Evolutionary conservation across 192 early-diverging fungal genomes (phyloP).

Genomic region (Rhizoclosmatium globosum): DNA sequence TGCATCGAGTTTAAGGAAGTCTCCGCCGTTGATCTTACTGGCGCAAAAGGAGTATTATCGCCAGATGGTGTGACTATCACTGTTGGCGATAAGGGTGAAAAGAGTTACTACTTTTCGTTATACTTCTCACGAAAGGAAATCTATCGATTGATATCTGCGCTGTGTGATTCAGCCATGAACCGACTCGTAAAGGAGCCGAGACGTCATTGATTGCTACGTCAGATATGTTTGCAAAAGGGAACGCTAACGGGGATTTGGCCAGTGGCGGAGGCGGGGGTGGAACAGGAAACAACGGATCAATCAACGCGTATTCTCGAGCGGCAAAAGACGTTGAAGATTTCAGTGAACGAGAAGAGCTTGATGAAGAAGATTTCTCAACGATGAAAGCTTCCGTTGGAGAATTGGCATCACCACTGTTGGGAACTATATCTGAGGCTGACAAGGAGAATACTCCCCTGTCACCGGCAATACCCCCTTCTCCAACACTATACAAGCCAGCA

Average conservation of each 20-base stretch:
- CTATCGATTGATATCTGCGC: constrained; percentile 49
- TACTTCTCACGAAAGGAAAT: constrained; percentile 63
- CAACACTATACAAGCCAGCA: constrained; percentile 6
- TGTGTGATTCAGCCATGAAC: constrained; percentile 64
- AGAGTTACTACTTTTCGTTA: constrained; percentile 50
- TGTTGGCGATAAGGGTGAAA: constrained; percentile 44
- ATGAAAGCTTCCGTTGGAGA: constrained; percentile 34
- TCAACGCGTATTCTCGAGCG: constrained; percentile 47
- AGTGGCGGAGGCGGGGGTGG: constrained; percentile 49
- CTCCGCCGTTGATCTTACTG: constrained; percentile 47
- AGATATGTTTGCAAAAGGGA: constrained; percentile 65
- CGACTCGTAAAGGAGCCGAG: constrained; percentile 66
- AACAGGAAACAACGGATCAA: constrained; percentile 33
- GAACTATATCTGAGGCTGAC: not conserved
- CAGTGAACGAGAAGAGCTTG: constrained; percentile 40
- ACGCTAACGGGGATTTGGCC: constrained; percentile 62
- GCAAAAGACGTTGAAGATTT: constrained; percentile 11
- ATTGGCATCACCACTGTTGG: constrained; percentile 6
- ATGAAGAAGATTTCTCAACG: constrained; percentile 59
- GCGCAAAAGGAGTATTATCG: constrained; percentile 50
- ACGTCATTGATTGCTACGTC: constrained; percentile 57
- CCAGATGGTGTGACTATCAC: constrained; percentile 59
- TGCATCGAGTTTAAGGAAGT: constrained; percentile 54
- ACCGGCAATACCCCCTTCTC: not conserved
- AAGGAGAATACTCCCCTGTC: not conserved